Conservation (phyloP, 257 asterid genomes). For the Striga asiatica region DNA sequence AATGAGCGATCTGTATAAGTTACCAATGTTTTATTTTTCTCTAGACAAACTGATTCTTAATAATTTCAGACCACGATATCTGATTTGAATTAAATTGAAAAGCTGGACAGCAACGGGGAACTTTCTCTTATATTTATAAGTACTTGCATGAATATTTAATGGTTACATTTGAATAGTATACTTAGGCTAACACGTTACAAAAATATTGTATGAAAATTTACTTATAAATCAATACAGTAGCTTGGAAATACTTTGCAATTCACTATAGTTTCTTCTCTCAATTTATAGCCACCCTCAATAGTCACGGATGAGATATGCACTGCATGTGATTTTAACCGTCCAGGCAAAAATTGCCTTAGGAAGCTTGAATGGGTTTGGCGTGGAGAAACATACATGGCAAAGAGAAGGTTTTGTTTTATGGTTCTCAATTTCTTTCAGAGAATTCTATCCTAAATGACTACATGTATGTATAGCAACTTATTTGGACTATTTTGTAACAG, state of each 20-base stretch:
- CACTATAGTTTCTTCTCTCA: conserved; percentile 22
- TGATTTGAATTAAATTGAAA: conserved; percentile 7
- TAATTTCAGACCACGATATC: neutral
- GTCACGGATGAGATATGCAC: conserved; percentile 96
- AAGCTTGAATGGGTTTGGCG: conserved; percentile 99
- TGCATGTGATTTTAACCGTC: conserved; percentile 97
- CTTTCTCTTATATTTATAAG: conserved; percentile 8
- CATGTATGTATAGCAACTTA: conserved; percentile 12
- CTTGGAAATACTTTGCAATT: conserved; percentile 13
- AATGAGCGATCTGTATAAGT: conserved; percentile 11
- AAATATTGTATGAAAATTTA: conserved; percentile 9
- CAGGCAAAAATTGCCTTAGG: conserved; percentile 92
- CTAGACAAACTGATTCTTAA: neutral
- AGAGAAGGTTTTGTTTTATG: conserved; percentile 63
- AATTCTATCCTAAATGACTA: conserved; percentile 12
- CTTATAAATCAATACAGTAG: conserved; percentile 12
- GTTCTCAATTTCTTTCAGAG: conserved; percentile 11
- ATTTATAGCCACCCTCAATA: conserved; percentile 83
- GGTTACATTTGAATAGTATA: neutral
- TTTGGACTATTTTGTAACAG: conserved; percentile 32
- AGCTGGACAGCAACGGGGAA: conserved; percentile 1
- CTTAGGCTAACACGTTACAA: conserved; percentile 7
- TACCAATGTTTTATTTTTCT: conserved; percentile 5
- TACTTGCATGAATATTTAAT: neutral
- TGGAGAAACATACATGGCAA: conserved; percentile 92